Conservation (phyloP, 2,329 filamentous ascomycete genomes). For the Shiraia sp. region DNA sequence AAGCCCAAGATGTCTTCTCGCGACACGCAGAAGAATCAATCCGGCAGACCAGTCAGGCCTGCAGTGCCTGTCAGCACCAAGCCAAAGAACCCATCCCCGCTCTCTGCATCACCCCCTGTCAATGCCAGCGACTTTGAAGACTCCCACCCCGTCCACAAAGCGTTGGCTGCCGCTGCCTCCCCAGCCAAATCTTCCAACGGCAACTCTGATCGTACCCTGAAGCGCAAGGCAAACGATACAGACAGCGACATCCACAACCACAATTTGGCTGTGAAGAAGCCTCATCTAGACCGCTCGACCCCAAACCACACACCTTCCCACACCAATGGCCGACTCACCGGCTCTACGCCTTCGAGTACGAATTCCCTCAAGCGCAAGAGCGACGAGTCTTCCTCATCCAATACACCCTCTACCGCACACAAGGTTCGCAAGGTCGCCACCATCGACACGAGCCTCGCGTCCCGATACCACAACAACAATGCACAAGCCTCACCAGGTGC, state of each 20-base stretch:
- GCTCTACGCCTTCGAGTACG: constrained; percentile 32
- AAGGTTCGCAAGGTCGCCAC: constrained; percentile 41
- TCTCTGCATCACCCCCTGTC: constrained; percentile 64
- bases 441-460: constrained; percentile 40
- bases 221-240: constrained; percentile 48
- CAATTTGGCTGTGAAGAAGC: constrained; percentile 38
- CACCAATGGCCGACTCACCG: constrained; percentile 31
- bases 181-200: constrained; percentile 36
- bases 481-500: constrained; percentile 38
- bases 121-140: constrained; percentile 63
- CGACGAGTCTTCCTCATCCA: constrained; percentile 41
- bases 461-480: constrained; percentile 41
- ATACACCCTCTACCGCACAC: constrained; percentile 27
- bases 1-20: constrained; percentile 36
- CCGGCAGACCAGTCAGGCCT: constrained; percentile 30
- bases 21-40: constrained; percentile 25
- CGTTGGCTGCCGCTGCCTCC: constrained; percentile 39
- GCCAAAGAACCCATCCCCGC: constrained; percentile 64
- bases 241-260: constrained; percentile 45
- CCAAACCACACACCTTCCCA: constrained; percentile 36
- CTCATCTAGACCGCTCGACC: constrained; percentile 32
- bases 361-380: constrained; percentile 52
- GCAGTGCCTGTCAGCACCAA: constrained; percentile 51
- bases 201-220: constrained; percentile 41
- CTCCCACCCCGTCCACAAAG: constrained; percentile 46